These are phyloP conservation scores for Papilionanthe hybrid DNA, from an alignment of 116 monocot species.

Conservation along the genomic window DNA sequence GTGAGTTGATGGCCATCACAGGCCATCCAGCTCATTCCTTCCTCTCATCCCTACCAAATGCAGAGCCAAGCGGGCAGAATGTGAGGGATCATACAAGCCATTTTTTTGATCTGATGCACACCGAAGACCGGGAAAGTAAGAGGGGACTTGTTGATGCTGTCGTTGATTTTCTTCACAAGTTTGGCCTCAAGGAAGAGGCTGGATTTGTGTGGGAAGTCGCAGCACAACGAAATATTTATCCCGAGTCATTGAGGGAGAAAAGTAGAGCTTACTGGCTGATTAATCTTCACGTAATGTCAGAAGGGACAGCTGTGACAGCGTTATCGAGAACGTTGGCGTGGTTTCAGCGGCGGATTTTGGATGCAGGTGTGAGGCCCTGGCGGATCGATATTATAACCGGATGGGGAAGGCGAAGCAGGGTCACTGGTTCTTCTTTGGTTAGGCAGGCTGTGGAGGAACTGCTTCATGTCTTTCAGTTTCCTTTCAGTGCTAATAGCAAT, in stretches of 20 bases:
- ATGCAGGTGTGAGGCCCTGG: slow-evolving; percentile 35
- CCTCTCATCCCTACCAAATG: slow-evolving; percentile 58
- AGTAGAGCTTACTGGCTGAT: slow-evolving; percentile 71
- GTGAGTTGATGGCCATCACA: slow-evolving; percentile 70
- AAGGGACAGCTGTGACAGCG: slow-evolving; percentile 86
- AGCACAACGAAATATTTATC: slow-evolving; percentile 73
- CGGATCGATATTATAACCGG: slow-evolving; percentile 92
- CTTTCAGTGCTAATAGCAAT: slow-evolving; percentile 60
- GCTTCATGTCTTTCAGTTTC: slow-evolving; percentile 60
- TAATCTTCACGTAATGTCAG: slow-evolving; percentile 97
- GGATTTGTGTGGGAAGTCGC: slow-evolving; percentile 93
- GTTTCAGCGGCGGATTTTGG: slow-evolving; percentile 57
- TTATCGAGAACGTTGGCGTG: slow-evolving; percentile 82
- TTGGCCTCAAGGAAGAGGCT: slow-evolving; percentile 90
- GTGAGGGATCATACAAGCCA: slow-evolving; percentile 55
- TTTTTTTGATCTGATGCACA: slow-evolving; percentile 84
- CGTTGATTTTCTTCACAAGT: slow-evolving; percentile 88
- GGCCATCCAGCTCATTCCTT: slow-evolving; percentile 87
- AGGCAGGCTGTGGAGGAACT: slow-evolving; percentile 76
- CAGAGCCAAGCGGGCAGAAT: slow-evolving; percentile 79
- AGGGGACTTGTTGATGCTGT: slow-evolving; percentile 88
- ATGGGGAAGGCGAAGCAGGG: slow-evolving; percentile 88
- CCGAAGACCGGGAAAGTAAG: slow-evolving; percentile 93
- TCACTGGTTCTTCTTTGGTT: slow-evolving; percentile 80
- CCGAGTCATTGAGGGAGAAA: slow-evolving; percentile 78